Percentiles rank a stretch among this genome's conserved stretches.
Conservation (phyloP, 1,139 yeast species). For the Candida labiduridarum region DNA sequence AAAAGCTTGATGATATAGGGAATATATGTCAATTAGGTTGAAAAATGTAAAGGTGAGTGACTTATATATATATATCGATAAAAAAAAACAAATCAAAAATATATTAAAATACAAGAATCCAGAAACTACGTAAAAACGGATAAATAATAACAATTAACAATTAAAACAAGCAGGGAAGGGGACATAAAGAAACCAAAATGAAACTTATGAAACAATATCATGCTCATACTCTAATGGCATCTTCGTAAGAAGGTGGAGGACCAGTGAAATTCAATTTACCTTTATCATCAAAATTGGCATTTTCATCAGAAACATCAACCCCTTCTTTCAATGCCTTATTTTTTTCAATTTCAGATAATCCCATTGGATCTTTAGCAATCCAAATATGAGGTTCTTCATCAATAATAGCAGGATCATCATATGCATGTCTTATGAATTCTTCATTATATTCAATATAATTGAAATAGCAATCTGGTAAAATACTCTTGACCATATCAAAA, state of each 20-base stretch:
- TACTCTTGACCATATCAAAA: slow-evolving; percentile 39
- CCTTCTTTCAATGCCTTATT: slow-evolving; percentile 56
- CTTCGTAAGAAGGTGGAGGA: slow-evolving; percentile 63
- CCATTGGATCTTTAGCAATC: slow-evolving; percentile 71
- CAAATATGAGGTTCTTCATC: slow-evolving; percentile 68
- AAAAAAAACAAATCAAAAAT: not conserved
- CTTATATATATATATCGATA: not conserved
- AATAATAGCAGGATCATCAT: slow-evolving; percentile 63
- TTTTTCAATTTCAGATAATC: slow-evolving; percentile 64
- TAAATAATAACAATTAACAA: not conserved
- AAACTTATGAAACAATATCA: too few species aligned
- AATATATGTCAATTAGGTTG: too few species aligned
- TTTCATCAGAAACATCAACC: slow-evolving; percentile 60
- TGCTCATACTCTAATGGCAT: slow-evolving; percentile 38
- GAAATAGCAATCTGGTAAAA: slow-evolving; percentile 44
- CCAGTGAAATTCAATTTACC: slow-evolving; percentile 56
- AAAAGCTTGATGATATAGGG: too few species aligned
- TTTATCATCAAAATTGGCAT: slow-evolving; percentile 58
- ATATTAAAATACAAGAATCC: not conserved
- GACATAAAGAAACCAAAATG: not conserved
- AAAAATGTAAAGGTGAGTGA: not conserved
- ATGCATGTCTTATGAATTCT: slow-evolving; percentile 54
- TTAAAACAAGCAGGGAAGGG: not conserved
- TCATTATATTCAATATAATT: slow-evolving; percentile 47
- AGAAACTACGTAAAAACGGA: not conserved